Evolutionary conservation across 106 monocot genomes (phyloP).

Genomic region (Acorus calamus): DNA sequence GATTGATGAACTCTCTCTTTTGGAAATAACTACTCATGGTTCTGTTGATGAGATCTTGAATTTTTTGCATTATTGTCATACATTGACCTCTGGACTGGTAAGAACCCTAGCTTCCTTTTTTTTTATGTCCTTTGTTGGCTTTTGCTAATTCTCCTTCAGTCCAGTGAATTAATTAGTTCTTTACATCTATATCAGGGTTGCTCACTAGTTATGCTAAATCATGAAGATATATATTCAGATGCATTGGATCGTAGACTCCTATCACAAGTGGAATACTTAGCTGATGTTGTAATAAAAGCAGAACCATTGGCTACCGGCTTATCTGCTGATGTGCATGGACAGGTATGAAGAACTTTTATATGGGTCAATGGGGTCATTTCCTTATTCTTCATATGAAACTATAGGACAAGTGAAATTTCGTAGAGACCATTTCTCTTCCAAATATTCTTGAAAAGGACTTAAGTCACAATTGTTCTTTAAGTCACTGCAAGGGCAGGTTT

Average conservation of each 20-base stretch:
- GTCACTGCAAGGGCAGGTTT: too few relatives aligned
- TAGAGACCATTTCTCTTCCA: neutral
- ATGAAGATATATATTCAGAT: constrained; percentile 71
- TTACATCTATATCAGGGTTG: constrained; percentile 37
- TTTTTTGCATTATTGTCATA: constrained; percentile 69
- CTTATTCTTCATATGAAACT: neutral
- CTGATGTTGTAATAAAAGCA: constrained; percentile 43
- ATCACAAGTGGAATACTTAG: constrained; percentile 31
- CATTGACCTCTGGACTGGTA: constrained; percentile 52
- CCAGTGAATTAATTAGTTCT: neutral
- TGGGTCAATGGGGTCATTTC: neutral
- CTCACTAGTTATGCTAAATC: constrained; percentile 61
- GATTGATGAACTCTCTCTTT: constrained; percentile 79
- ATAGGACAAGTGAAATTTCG: neutral
- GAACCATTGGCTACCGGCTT: constrained; percentile 75
- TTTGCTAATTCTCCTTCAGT: neutral
- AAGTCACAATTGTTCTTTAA: too few relatives aligned
- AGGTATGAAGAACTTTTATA: constrained; percentile 27
- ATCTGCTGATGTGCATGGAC: constrained; percentile 89
- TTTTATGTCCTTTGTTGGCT: neutral
- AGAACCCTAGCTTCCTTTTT: constrained; percentile 6
- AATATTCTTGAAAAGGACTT: too few relatives aligned
- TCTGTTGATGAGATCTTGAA: constrained; percentile 54
- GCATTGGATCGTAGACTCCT: constrained; percentile 27
- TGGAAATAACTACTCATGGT: constrained; percentile 69